Evolutionary conservation across 371 early-diverging fungal genomes (phyloP).

Genomic region (Mucor plumbeus): DNA sequence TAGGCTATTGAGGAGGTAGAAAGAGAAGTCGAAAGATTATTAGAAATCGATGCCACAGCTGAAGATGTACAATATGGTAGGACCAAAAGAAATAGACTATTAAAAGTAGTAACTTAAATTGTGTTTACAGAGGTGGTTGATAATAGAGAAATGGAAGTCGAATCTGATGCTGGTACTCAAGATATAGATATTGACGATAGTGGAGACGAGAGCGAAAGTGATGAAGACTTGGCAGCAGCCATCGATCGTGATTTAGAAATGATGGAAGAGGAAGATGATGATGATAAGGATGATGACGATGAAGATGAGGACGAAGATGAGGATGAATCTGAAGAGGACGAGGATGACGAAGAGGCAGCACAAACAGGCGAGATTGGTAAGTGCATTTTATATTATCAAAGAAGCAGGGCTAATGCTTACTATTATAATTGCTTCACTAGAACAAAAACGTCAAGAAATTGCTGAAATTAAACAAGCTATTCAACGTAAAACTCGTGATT

Average conservation of each 20-base stretch:
- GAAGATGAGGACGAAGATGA: constrained; percentile 47
- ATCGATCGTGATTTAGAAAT: constrained; percentile 53
- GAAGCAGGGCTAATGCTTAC: background rate
- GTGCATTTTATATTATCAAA: background rate
- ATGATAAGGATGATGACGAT: constrained; percentile 49
- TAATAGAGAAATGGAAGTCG: constrained; percentile 48
- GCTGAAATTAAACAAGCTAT: constrained; percentile 53
- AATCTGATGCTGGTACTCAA: constrained; percentile 53
- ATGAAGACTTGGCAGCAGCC: constrained; percentile 52
- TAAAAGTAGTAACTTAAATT: background rate
- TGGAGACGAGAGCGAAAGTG: constrained; percentile 56
- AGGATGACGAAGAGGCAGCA: constrained; percentile 46
- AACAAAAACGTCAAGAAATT: constrained; percentile 62
- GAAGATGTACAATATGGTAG: constrained; percentile 75
- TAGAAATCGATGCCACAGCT: constrained; percentile 84
- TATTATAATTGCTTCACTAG: constrained; percentile 11
- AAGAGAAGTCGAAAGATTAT: constrained; percentile 82
- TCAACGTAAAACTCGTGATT: constrained; percentile 47
- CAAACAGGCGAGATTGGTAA: constrained; percentile 50
- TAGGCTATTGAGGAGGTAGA: constrained; percentile 92
- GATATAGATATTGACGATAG: constrained; percentile 54
- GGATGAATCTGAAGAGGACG: constrained; percentile 34
- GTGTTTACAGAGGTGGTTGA: constrained; percentile 46
- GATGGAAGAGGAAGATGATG: constrained; percentile 54
- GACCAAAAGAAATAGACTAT: background rate